Conservation (phyloP, 176 grass and related monocot species). For the Aegilops bicornis region DNA sequence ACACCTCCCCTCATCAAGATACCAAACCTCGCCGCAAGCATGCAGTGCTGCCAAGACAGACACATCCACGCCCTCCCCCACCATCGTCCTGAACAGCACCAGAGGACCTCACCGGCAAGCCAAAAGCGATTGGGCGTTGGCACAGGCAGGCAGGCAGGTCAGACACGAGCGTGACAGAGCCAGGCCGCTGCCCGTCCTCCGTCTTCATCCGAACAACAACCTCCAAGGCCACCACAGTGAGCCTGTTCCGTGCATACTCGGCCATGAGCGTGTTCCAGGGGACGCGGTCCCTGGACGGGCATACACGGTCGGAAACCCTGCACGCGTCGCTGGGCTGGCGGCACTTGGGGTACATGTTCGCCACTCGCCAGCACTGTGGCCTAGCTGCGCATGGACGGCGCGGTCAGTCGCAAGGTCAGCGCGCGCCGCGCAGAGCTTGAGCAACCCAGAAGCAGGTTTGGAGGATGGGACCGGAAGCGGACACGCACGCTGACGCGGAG, state of each 20-base stretch:
- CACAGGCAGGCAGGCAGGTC: no score
- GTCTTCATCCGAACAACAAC: conserved; percentile 36
- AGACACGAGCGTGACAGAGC: not conserved
- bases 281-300: conserved; percentile 28
- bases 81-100: conserved; percentile 55
- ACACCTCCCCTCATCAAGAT: conserved; percentile 36
- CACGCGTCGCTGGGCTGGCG: no score
- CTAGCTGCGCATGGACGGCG: no score
- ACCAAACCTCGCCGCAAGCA: conserved; percentile 46
- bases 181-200: conserved; percentile 8
- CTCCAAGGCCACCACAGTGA: conserved; percentile 28
- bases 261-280: conserved; percentile 52
- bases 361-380: no score
- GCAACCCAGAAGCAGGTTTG: conserved; percentile 35
- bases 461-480: conserved; percentile 12
- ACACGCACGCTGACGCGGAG: not conserved
- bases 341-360: no score
- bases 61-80: conserved; percentile 33
- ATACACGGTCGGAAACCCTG: conserved; percentile 49
- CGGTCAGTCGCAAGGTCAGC: not conserved
- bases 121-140: no score
- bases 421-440: conserved; percentile 30
- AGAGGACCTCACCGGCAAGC: no score
- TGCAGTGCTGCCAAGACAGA: conserved; percentile 40
- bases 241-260: not conserved